phyloP scores from a whole-genome alignment of 2,329 filamentous ascomycete species.

The Colletotrichum sp. region DNA sequence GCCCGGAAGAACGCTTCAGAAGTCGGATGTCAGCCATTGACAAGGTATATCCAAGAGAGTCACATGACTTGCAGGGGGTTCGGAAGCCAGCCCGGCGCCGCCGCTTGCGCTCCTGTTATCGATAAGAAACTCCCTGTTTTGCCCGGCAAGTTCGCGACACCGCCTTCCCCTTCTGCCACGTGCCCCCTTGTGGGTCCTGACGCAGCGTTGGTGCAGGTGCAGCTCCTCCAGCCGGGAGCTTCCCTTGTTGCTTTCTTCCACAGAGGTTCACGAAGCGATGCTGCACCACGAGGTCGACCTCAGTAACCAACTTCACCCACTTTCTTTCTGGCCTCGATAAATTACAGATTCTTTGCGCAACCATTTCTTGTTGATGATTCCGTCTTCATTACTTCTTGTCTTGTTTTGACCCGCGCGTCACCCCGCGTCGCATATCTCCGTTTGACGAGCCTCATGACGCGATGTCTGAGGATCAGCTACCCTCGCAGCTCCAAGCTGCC shows the following conservation, averaged over 20 bases:
- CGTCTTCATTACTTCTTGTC: not conserved
- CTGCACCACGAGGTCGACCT: not conserved
- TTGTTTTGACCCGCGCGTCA: not conserved
- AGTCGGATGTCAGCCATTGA: not conserved
- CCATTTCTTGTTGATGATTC: not conserved
- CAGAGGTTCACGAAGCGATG: not conserved
- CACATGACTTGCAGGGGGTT: not conserved
- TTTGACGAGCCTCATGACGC: slow-evolving; percentile 15
- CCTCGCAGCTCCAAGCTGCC: slow-evolving; percentile 21
- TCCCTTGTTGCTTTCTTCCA: slow-evolving; percentile 10
- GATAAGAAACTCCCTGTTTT: not conserved
- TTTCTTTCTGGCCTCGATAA: not conserved
- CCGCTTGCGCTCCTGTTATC: not conserved
- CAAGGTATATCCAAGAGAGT: not conserved
- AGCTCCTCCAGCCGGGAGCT: slow-evolving; percentile 11
- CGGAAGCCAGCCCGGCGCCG: not conserved
- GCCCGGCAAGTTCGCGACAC: not conserved
- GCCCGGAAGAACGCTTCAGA: not conserved
- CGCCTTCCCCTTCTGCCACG: not conserved
- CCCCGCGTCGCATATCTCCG: not conserved
- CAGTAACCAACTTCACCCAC: not conserved
- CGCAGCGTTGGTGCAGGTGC: not conserved
- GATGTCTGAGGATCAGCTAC: slow-evolving; percentile 17
- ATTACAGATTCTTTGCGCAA: not conserved
- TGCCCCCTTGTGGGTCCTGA: not conserved